Base-by-base conservation (phyloP, 192 early-diverging fungal species). In the Diversispora epigaea region DNA sequence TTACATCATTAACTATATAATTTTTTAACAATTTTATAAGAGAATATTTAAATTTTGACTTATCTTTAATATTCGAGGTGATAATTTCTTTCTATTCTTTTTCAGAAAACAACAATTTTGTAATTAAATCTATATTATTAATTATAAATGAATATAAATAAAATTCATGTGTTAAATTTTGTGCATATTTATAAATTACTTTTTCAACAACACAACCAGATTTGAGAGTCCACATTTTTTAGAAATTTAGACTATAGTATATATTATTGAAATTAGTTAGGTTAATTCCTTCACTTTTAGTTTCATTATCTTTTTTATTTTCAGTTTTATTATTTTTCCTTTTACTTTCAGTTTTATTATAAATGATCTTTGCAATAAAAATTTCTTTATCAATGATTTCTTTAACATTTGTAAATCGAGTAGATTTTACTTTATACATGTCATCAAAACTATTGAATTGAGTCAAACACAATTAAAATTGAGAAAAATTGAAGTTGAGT, bases 61-160 rank as follows among this genome's bases (percentile, higher is more conserved):
- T 54, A 10, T 0, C 7, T 41, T 70, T 70, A 11, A 15, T 3
- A 11, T 70, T 41, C 6, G 14, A 55, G 4, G 39, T 55, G 39
- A 55, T 19, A 19, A 55, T 70, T 15, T 70, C 68, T 39, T 55
- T 10, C 52, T 50, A 40, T 4, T 70, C 68, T 6, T 55, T 3
- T 11, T 49, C 14, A 11, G 0, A 14, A 49, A 49, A 49, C 3
- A 70, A 55, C 15, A 50, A 41, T 6, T 11, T 39, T 43, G 50
- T n/a, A 40, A 55, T 19, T n/a, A 40, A 2, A 43, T 70, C 52
- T 41, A 55, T 19, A 32, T 55, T 39, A 9, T 21, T 70, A n/a
- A 70, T 70, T 6, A 70, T 52, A 19, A 70, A 70, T 1, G 68
- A 72, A 19, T 72, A 55, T 32, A 72, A 21, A 45, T 22, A 58